Evolutionary conservation across 2,329 filamentous ascomycete genomes (phyloP).

Genomic region (Hyphodiscus sp.): DNA sequence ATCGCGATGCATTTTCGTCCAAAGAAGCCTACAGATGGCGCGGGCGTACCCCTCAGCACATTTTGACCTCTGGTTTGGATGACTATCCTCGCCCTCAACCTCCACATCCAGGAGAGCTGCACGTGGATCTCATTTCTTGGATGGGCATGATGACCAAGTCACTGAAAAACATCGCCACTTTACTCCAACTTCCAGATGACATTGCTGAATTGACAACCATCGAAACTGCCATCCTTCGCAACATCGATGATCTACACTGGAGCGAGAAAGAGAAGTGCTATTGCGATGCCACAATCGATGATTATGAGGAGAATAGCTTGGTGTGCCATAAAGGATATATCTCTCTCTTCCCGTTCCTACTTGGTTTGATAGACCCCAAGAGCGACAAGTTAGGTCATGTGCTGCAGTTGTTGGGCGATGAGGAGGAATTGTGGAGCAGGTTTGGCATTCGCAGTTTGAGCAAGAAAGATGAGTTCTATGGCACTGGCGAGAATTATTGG

Average conservation of each 20-base stretch:
- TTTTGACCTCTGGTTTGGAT: conserved; percentile 88
- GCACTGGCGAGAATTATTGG: conserved; percentile 96
- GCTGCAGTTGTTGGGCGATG: conserved; percentile 71
- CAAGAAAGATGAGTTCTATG: conserved; percentile 75
- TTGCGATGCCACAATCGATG: conserved; percentile 93
- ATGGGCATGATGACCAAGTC: conserved; percentile 92
- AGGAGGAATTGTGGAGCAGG: conserved; percentile 82
- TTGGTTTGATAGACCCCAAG: conserved; percentile 69
- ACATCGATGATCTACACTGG: conserved; percentile 94
- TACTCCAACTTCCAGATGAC: conserved; percentile 72
- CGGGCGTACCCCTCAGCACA: conserved; percentile 78
- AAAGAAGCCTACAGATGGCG: conserved; percentile 95
- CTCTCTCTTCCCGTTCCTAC: conserved; percentile 85
- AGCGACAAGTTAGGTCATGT: conserved; percentile 68
- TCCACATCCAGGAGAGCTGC: conserved; percentile 90
- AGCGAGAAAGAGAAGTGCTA: conserved; percentile 72
- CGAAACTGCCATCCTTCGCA: conserved; percentile 70
- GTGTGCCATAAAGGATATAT: conserved; percentile 98
- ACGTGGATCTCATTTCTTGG: conserved; percentile 93
- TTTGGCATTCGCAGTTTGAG: conserved; percentile 88
- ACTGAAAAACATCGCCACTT: conserved; percentile 71
- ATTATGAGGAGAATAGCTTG: conserved; percentile 81
- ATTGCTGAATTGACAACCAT: conserved; percentile 64
- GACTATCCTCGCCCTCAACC: conserved; percentile 94
- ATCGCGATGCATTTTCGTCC: conserved; percentile 79